Evolutionary conservation across 495 filamentous ascomycete species (phyloP).

Genomic region (Penicillium lagena): DNA sequence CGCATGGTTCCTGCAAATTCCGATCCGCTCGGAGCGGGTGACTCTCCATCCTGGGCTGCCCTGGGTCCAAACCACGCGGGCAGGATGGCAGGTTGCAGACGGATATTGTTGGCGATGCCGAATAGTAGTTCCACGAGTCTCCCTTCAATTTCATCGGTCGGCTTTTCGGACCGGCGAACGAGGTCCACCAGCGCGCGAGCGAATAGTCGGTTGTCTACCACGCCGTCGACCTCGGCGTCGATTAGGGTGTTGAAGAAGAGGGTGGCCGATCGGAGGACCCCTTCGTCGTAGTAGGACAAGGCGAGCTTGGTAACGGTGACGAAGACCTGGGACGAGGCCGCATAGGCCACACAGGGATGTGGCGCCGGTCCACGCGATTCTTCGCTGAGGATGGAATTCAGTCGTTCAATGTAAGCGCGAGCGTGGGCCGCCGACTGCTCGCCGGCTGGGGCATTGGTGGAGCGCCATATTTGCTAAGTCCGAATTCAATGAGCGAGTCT

Average conservation of each 20-base stretch:
- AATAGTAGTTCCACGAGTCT: constrained; percentile 88
- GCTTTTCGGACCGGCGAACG: constrained; percentile 48
- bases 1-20: constrained; percentile 79
- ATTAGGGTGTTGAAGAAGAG: constrained; percentile 81
- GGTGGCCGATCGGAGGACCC: constrained; percentile 74
- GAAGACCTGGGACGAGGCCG: constrained; percentile 78
- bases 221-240: constrained; percentile 91
- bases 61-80: constrained; percentile 73
- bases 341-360: constrained; percentile 82
- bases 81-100: constrained; percentile 76
- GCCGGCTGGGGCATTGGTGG: constrained; percentile 43
- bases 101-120: constrained; percentile 89
- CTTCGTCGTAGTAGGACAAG: constrained; percentile 68
- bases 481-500: constrained; percentile 4
- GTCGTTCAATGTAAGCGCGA: constrained; percentile 52
- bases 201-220: constrained; percentile 78
- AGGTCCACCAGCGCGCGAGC: constrained; percentile 78
- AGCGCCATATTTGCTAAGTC: constrained; percentile 72
- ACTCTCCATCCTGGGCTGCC: constrained; percentile 32
- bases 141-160: constrained; percentile 69
- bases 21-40: constrained; percentile 42
- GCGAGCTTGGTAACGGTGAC: constrained; percentile 82
- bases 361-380: constrained; percentile 82
- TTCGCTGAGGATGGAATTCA: constrained; percentile 77
- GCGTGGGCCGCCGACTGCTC: constrained; percentile 45